A percentile compares a stretch with the other conserved stretches of the same genome.
Conservation (phyloP, 495 filamentous ascomycete genomes). For the Podospora conica region DNA sequence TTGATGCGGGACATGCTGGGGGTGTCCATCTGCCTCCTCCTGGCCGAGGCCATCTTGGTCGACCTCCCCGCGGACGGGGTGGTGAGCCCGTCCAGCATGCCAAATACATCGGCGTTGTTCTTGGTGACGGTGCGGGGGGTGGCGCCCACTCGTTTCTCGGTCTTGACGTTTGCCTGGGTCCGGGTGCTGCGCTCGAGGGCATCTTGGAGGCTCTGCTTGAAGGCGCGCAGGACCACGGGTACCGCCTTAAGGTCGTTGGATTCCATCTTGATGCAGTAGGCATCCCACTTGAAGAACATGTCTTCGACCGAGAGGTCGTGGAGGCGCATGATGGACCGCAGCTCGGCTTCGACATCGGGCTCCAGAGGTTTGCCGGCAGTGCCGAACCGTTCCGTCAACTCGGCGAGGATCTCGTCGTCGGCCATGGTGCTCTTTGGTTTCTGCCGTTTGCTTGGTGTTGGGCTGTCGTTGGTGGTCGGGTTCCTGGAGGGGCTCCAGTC, state of each 20-base stretch:
- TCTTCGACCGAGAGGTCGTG: slow-evolving; percentile 73
- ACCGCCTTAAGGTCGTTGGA: slow-evolving; percentile 64
- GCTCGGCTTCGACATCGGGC: slow-evolving; percentile 67
- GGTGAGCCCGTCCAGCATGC: slow-evolving; percentile 77
- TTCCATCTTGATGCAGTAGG: slow-evolving; percentile 88
- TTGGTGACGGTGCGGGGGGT: slow-evolving; percentile 59
- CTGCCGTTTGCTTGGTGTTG: slow-evolving; percentile 13
- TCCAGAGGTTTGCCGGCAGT: slow-evolving; percentile 47
- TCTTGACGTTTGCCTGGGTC: slow-evolving; percentile 43
- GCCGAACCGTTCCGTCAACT: slow-evolving; percentile 67
- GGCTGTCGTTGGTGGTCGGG: background rate
- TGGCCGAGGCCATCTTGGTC: slow-evolving; percentile 47
- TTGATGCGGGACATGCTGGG: slow-evolving; percentile 42
- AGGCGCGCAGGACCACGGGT: slow-evolving; percentile 59
- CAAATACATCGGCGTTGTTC: slow-evolving; percentile 63
- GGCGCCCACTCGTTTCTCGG: slow-evolving; percentile 55
- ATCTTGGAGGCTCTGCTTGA: slow-evolving; percentile 85
- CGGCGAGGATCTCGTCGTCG: slow-evolving; percentile 40
- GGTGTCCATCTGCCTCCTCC: slow-evolving; percentile 51
- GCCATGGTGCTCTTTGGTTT: slow-evolving; percentile 38
- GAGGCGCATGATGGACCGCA: slow-evolving; percentile 76
- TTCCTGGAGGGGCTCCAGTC: slow-evolving; percentile 13
- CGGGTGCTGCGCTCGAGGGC: slow-evolving; percentile 62
- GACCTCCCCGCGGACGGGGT: slow-evolving; percentile 51
- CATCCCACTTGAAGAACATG: slow-evolving; percentile 96